Evolutionary conservation across 2,329 filamentous ascomycete species (phyloP), one percentile per base, ranked within the genome.

Genomic region (Hirsutella minnesotensis): DNA sequence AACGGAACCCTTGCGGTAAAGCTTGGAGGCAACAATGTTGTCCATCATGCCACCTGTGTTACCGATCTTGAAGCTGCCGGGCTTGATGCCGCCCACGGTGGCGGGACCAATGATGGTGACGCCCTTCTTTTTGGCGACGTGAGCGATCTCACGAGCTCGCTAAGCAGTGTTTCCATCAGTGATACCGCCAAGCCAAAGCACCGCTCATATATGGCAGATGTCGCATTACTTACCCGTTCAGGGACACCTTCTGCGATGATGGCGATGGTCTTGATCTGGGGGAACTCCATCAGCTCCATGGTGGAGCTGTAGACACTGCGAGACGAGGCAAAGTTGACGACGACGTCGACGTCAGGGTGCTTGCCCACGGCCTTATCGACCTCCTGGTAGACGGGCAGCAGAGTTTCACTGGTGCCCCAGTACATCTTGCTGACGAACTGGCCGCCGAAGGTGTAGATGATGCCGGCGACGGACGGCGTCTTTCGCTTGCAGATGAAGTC

Each of bases 341-440:
- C 86, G 45, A 88, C 89, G 65, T 98, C 92, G 51, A 96, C 92
- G 55, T 98, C 92, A 49, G 77, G 80, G 78, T 98, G 92, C 82
- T 98, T 98, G 67, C 79, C 79, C 63, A 95, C 81, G 56, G 92
- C 92, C 77, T 95, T 94, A 56, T 79, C 73, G 40, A 89, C 84
- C 61, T 86, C 79, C 73, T 98, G 90, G 79, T 98, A 98, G 65
- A 98, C 92, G 50, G 92, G 92, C 56, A 98, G 80, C 53, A 98
- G 82, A 50, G 92, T 98, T 77, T 98, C 92, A 73, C 88, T 95
- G 62, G 92, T 98, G 62, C 92, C 92, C 92, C 92, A 98, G 85
- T 98, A 98, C 92, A 98, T 96, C 83, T 98, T 98, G 82, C 88
- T 95, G 65, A 98, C 92, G 81, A 98, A 98, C 72, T 98, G 92